Evolutionary conservation across 2,329 filamentous ascomycete species (phyloP), one percentile per base, ranked within the genome.

Genomic region (Fusarium hostae): DNA sequence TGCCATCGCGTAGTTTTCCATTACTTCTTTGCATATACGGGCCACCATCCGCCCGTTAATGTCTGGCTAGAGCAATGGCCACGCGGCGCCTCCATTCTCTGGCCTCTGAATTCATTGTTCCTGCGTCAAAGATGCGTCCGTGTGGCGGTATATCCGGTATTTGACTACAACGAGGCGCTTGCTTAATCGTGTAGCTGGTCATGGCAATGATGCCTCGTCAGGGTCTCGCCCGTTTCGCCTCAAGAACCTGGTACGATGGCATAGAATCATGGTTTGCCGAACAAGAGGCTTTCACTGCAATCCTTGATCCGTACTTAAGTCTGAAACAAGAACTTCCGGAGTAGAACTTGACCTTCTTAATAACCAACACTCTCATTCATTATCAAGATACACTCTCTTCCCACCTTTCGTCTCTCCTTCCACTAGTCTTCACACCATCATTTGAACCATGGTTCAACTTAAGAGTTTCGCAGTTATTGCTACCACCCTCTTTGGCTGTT

Each of bases 371-470:
- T 50, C 63, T 70, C 69, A 59, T 66, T 70, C n/a, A 41, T 9
- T 52, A 43, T 18, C 47, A 66, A 18, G 8, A 52, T 47, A 16
- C n/a, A 7, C 16, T 44, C 30, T 63, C 41, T 35, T 54, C 37
- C 28, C 39, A 44, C 59, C 56, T 40, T 28, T 39, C 35, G 35
- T 44, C 55, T 34, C 37, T 71, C 45, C 26, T 54, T 71, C 28
- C 9, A 16, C 22, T 56, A 26, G 35, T 18, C 30, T 59, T 20
- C 43, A 47, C 16, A 52, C 41, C 9, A 52, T 63, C 43, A 16
- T 54, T 41, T 59, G 47, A 58, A 76, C 20, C 47, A 80, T 79
- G 78, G 68, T 79, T 58, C 75, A 73, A 70, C 66, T 78, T 50
- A 72, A 74, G 59, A 74, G 67, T 48, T 48, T 79, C 41, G 66